Conservation (phyloP, 2,329 filamentous ascomycete species). For the Alternaria triticimaculans region DNA sequence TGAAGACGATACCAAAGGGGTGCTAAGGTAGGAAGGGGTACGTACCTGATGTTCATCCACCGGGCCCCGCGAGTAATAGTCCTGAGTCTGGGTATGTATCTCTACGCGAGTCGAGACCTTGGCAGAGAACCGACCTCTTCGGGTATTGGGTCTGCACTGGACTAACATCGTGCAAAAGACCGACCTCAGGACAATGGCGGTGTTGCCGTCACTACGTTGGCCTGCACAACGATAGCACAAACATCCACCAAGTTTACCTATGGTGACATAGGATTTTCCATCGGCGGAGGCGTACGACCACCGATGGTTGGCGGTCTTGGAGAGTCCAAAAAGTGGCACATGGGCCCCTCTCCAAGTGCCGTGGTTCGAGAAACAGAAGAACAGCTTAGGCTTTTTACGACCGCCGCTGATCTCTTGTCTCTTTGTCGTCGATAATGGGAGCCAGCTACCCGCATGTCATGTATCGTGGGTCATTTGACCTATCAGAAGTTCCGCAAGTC, state of each 20-base stretch:
- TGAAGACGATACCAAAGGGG: neutral
- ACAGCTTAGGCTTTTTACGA: neutral
- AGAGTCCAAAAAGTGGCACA: neutral
- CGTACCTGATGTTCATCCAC: neutral
- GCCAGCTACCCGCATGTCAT: neutral
- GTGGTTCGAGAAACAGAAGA: neutral
- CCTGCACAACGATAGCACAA: neutral
- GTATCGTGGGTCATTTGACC: neutral
- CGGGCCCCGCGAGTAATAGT: neutral
- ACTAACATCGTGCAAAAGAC: neutral
- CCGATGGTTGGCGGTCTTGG: neutral
- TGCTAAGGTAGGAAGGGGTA: neutral
- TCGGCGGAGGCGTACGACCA: neutral
- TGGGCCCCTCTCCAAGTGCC: neutral
- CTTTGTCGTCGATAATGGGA: neutral
- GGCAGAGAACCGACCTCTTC: neutral
- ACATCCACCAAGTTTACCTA: neutral
- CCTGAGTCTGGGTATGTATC: neutral
- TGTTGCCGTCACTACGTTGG: neutral
- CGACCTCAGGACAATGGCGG: neutral
- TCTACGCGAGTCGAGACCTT: neutral
- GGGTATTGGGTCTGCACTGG: neutral
- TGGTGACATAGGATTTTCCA: neutral
- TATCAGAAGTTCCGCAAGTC: neutral
- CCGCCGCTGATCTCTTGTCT: neutral